Evolutionary conservation across 2,329 filamentous ascomycete species (phyloP).

Genomic region (Microcyclosporella mali): DNA sequence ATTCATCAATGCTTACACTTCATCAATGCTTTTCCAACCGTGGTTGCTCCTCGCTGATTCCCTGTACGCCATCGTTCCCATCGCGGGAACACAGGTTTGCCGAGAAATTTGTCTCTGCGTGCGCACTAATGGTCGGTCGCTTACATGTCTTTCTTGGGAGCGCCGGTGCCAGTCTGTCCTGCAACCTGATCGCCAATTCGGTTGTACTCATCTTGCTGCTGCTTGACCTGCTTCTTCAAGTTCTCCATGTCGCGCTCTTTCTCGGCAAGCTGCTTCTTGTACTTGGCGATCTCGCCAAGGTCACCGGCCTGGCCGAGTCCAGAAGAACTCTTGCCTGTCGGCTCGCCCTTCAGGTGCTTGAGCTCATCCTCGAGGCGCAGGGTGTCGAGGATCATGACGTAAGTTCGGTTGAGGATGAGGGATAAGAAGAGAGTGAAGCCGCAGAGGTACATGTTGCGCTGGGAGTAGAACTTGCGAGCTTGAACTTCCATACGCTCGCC

Average conservation of each 20-base stretch:
- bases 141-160: conserved; percentile 52
- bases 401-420: conserved; percentile 97
- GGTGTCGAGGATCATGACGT: conserved; percentile 90
- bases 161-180: conserved; percentile 45
- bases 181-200: conserved; percentile 77
- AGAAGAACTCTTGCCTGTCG: conserved; percentile 58
- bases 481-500: conserved; percentile 97
- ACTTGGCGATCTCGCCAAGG: conserved; percentile 64
- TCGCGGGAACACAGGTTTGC: background rate
- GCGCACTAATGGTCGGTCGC: background rate
- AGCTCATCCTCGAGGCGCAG: conserved; percentile 89
- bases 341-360: conserved; percentile 67
- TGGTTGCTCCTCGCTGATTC: background rate
- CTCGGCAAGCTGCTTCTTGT: conserved; percentile 60
- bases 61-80: background rate
- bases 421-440: conserved; percentile 99
- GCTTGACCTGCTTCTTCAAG: conserved; percentile 86
- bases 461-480: conserved; percentile 99
- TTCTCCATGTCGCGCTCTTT: conserved; percentile 80
- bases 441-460: conserved; percentile 99
- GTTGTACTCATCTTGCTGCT: conserved; percentile 78
- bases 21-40: background rate
- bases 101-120: background rate
- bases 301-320: conserved; percentile 68
- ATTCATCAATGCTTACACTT: background rate